Evolutionary conservation across 1,139 yeast species (phyloP), one percentile per base, ranked within the genome.

Genomic region (Suhomyces bribrorum): DNA sequence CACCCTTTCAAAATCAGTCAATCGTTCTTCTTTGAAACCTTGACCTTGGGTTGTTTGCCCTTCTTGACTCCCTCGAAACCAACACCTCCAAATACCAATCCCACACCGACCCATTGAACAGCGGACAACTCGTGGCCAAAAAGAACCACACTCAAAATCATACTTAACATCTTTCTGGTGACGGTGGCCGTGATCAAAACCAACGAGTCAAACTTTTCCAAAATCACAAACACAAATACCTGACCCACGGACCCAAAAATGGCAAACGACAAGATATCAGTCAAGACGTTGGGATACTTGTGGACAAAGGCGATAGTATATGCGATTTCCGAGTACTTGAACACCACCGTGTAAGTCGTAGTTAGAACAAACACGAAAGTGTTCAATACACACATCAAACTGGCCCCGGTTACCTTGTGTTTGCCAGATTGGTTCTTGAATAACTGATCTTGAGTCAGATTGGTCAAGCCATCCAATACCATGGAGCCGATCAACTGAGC

Each of bases 141-240:
- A 50, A 92, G 68, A 3, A 87, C 59, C 37, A 92, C 96, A 54
- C 96, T 86, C 43, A 92, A 64, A 14, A 89, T 73, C 97, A 92
- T 90, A 36, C 97, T 88, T 37, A 89, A 69, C 97, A 92, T 90
- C 57, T 92, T 92, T 48, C 99, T 75, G 1, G 98, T 90, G 7
- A 92, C 97, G 0, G 97, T 94, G 14, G 95, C 94, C 22, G 96
- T 90, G 25, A 92, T 89, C 38, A 92, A 68, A 1, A 87, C 77
- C 43, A 92, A 69, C 3, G 96, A 86, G 36, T 92, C 96, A 56
- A 86, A 92, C 44, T 78, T 72, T 51, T 87, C 95, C 35, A 92
- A 67, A 1, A 96, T 88, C 40, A 83, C 66, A 59, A 90, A 92
- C 34, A 92, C 88, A 61, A 92, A 92, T 13, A 90, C 79, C 59